phyloP scores from a whole-genome alignment of 441 rosid genomes.

The Populus hybrid region DNA sequence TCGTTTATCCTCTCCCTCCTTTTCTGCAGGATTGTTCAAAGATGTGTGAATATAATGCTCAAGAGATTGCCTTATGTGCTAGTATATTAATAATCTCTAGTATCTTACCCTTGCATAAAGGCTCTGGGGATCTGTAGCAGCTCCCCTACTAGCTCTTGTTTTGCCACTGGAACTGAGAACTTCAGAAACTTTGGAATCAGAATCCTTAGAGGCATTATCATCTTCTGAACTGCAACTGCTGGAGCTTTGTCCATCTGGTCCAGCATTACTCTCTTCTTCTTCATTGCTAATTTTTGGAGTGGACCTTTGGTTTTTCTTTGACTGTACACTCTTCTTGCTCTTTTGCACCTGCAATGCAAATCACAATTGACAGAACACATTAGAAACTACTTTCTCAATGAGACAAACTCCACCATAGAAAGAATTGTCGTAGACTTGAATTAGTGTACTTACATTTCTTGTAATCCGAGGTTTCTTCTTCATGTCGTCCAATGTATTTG shows the following conservation, averaged over 20 bases:
- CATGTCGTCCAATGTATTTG: slow-evolving; percentile 21
- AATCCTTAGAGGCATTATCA: slow-evolving; percentile 49
- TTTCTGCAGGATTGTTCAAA: slow-evolving; percentile 43
- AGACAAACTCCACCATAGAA: neutral
- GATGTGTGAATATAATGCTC: neutral
- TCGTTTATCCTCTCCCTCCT: slow-evolving; percentile 86
- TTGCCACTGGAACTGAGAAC: slow-evolving; percentile 49
- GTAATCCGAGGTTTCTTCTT: slow-evolving; percentile 40
- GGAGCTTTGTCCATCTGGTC: slow-evolving; percentile 44
- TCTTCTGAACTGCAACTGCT: slow-evolving; percentile 52
- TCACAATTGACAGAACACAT: neutral
- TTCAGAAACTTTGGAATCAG: slow-evolving; percentile 31
- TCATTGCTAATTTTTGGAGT: slow-evolving; percentile 20
- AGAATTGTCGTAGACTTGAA: neutral
- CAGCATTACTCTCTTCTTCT: slow-evolving; percentile 37
- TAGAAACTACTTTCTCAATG: neutral
- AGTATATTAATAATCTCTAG: neutral
- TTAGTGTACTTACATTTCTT: slow-evolving; percentile 34
- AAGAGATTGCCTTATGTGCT: neutral
- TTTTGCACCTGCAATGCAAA: slow-evolving; percentile 29
- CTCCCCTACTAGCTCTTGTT: slow-evolving; percentile 65
- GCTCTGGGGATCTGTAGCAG: slow-evolving; percentile 90
- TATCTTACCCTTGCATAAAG: slow-evolving; percentile 75
- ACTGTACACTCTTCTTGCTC: slow-evolving; percentile 28
- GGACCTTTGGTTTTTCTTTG: slow-evolving; percentile 33